phyloP scores from a whole-genome alignment of 2,329 filamentous ascomycete species.

The Verticillium klebahnii region DNA sequence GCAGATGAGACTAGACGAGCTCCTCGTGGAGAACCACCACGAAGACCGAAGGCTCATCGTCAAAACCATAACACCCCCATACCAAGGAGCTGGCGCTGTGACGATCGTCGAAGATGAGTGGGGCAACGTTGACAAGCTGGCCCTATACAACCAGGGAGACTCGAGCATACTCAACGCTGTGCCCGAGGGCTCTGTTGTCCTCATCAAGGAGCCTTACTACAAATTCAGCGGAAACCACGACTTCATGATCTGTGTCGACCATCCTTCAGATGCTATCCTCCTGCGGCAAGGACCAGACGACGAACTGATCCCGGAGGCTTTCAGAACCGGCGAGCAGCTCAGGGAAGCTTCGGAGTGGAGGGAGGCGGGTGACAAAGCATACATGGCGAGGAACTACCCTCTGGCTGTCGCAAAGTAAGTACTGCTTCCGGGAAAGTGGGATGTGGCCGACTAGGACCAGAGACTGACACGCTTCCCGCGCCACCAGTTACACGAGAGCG shows the following conservation, averaged over 20 bases:
- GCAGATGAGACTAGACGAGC: conserved; percentile 23
- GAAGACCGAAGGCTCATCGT: conserved; percentile 24
- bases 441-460: too few relatives aligned
- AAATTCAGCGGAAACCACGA: conserved; percentile 23
- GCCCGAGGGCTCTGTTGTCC: conserved; percentile 24
- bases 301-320: conserved; percentile 22
- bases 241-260: conserved; percentile 29
- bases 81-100: conserved; percentile 26
- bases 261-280: conserved; percentile 26
- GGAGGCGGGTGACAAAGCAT: conserved; percentile 14
- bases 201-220: conserved; percentile 32
- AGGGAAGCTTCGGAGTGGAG: conserved; percentile 13
- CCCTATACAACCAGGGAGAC: conserved; percentile 31
- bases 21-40: conserved; percentile 27
- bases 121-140: conserved; percentile 29
- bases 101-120: conserved; percentile 29
- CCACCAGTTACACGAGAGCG: conserved; percentile 26
- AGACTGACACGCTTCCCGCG: background rate
- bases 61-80: conserved; percentile 23
- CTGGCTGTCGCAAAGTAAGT: conserved; percentile 26
- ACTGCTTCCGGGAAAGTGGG: background rate
- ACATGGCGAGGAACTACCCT: conserved; percentile 24
- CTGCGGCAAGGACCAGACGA: conserved; percentile 21
- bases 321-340: conserved; percentile 15
- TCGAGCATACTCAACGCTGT: conserved; percentile 24